Percentiles rank a stretch among this genome's conserved stretches.
Evolutionary conservation across 2,329 filamentous ascomycete genomes (phyloP).

Genomic region (Colletotrichum cordylinicola): DNA sequence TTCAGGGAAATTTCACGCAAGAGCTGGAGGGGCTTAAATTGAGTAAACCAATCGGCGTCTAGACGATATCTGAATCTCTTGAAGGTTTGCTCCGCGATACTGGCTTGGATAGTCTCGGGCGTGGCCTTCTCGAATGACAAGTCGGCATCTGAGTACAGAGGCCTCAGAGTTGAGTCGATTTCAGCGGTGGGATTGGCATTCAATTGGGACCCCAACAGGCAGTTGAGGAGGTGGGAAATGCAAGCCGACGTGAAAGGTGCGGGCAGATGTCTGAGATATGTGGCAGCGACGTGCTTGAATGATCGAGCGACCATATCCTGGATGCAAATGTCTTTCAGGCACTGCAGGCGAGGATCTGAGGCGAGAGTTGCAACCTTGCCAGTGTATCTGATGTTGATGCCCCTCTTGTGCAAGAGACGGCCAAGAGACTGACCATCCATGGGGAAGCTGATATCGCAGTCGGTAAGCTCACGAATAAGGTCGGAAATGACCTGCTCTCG

Average conservation of each 20-base stretch:
- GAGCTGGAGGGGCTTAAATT: conserved; percentile 78
- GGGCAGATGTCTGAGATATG: conserved; percentile 80
- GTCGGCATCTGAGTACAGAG: conserved; percentile 82
- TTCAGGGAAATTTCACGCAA: conserved; percentile 89
- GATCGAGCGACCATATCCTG: conserved; percentile 96
- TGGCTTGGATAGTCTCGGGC: conserved; percentile 71
- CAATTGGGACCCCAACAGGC: conserved; percentile 78
- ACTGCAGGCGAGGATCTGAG: conserved; percentile 74
- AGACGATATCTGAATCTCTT: conserved; percentile 81
- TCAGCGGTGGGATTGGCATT: conserved; percentile 82
- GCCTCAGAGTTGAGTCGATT: conserved; percentile 74
- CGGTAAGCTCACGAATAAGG: conserved; percentile 83
- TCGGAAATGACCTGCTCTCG: conserved; percentile 81
- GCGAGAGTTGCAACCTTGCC: conserved; percentile 79
- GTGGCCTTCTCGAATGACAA: conserved; percentile 82
- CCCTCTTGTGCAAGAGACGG: conserved; percentile 90
- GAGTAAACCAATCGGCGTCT: conserved; percentile 68
- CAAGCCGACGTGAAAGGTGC: conserved; percentile 81
- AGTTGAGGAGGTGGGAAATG: conserved; percentile 90
- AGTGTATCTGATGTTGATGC: conserved; percentile 97
- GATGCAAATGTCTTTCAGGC: conserved; percentile 76
- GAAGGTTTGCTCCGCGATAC: conserved; percentile 74
- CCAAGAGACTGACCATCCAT: conserved; percentile 97
- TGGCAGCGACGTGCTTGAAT: conserved; percentile 90
- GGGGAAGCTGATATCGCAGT: conserved; percentile 94